Conservation (phyloP, 352 stramenopile genomes). For the Globisporangium heterothallicum region DNA sequence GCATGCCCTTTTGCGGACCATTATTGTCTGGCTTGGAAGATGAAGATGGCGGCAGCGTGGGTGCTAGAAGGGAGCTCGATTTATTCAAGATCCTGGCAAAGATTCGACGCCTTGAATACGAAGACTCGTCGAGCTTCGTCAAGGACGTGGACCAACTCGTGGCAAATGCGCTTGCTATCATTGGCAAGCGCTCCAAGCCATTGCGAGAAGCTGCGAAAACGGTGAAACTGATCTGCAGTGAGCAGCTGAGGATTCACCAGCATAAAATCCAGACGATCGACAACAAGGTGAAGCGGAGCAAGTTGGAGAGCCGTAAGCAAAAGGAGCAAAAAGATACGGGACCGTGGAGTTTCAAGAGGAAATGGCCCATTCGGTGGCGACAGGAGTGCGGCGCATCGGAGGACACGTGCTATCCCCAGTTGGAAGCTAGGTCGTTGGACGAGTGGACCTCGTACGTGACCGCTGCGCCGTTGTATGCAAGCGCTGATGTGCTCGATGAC, state of each 20-base stretch:
- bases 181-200: constrained; percentile 49
- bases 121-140: constrained; percentile 50
- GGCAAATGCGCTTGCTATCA: constrained; percentile 51
- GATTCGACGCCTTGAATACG: constrained; percentile 69
- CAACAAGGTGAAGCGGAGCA: constrained; percentile 48
- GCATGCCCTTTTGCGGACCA: constrained; percentile 74
- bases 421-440: constrained; percentile 60
- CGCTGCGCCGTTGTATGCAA: constrained; percentile 59
- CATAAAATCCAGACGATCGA: constrained; percentile 58
- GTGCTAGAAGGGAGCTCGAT: constrained; percentile 27
- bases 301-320: constrained; percentile 29
- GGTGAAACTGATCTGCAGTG: constrained; percentile 66
- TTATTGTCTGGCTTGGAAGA: constrained; percentile 59
- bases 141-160: constrained; percentile 65
- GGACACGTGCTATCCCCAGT: constrained; percentile 47
- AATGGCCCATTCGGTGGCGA: constrained; percentile 69
- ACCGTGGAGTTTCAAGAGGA: constrained; percentile 28
- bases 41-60: constrained; percentile 12
- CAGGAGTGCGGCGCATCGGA: constrained; percentile 72
- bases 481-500: constrained; percentile 44
- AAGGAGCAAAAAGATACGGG: constrained; percentile 26
- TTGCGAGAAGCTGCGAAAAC: constrained; percentile 67
- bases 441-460: constrained; percentile 80
- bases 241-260: constrained; percentile 71
- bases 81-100: constrained; percentile 72